Base-by-base conservation (phyloP, 2,329 filamentous ascomycete species). In the Ceratocystis cubensis region DNA sequence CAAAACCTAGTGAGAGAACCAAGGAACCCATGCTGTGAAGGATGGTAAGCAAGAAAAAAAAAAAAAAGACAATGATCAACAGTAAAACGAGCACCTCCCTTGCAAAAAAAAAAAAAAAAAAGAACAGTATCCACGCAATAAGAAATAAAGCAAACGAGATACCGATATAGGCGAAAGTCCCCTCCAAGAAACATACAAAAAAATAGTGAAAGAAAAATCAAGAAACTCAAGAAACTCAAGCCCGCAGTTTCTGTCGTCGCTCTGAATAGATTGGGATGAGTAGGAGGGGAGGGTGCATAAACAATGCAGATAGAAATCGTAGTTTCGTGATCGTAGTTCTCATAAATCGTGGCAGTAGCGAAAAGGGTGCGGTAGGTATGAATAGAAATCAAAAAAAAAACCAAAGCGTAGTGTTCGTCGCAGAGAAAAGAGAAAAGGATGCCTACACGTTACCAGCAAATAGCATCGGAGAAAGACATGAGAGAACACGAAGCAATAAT, bases 321-420 rank as follows among this genome's bases (percentile, higher is more conserved):
- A 30, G 56, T 59, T 59, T 59, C 48, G 63, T 65, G 30, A 65
- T 65, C 63, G 50, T 65, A 65, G 50, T 57, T 65, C 53, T 65
- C 63, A 57, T 65, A 65, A 65, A 65, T 65, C 63, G 50, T 65
- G n/a, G 48, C 7, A 48, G 45, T n/a, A 65, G 66, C 41, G 41
- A 63, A 61, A 56, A 30, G 37, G 66, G 20, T 15, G 37, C 37
- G 37, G 37, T 41, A 41, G 37, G 37, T 41, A 41, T 41, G 61
- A 65, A 48, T n/a, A 30, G 63, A 66, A 15, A 64, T 48, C 20
- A 22, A 20, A 37, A 50, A 44, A 56, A 56, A 45, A 10, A 22
- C n/a, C 44, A 13, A 63, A 25, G 7, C 48, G 48, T 53, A 5
- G 20, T 25, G 13, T 53, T 53, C 15, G 20, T 25, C 48, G 20